Evolutionary conservation across 148 eudicot species (phyloP), one percentile per base, ranked within the genome.

Genomic region (Hydrangea macrophylla): DNA sequence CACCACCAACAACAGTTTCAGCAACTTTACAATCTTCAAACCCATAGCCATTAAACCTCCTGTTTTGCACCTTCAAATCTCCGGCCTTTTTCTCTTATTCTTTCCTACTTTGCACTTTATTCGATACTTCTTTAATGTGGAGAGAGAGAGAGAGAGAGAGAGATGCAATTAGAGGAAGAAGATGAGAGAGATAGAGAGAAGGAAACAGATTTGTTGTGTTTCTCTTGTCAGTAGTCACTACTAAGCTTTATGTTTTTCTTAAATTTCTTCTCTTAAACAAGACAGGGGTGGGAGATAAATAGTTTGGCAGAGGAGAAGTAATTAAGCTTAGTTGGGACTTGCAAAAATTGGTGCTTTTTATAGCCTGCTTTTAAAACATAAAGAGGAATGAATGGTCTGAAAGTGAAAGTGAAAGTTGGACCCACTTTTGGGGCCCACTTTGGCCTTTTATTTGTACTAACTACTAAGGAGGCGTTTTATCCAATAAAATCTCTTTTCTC

Each of bases 321-420:
- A n/a, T 67, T 9, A 7, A 20, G 58, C 10, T 70, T 18, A 44
- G 20, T 42, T 18, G 54, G 44, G 11, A 26, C 71, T 33, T 73
- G 78, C 75, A 80, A 62, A 62, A 35, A 73, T 60, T 61, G 67
- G 69, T 23, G 51, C 57, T 70, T 76, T 70, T 76, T 73, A 77
- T 44, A 70, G 64, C n/a, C 60, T 80, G 76, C 75, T 75, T 82
- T 76, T 77, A 73, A n/a, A 44, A 82, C 56, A 73, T 73, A n/a
- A n/a, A 69, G 27, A 17, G 26, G 54, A 27, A 39, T 36, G 56
- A 23, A 35, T 51, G 58, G 58, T 53, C 53, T 60, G 73, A 60
- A 60, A 60, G 45, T 48, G 66, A 60, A 48, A 70, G 72, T 44
- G 40, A 65, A 44, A 20, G 6, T 53, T 57, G n/a, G 60, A 28